Base-by-base conservation (phyloP, 805 yeast genomes). In the Saccharomyces kudriavzevii region DNA sequence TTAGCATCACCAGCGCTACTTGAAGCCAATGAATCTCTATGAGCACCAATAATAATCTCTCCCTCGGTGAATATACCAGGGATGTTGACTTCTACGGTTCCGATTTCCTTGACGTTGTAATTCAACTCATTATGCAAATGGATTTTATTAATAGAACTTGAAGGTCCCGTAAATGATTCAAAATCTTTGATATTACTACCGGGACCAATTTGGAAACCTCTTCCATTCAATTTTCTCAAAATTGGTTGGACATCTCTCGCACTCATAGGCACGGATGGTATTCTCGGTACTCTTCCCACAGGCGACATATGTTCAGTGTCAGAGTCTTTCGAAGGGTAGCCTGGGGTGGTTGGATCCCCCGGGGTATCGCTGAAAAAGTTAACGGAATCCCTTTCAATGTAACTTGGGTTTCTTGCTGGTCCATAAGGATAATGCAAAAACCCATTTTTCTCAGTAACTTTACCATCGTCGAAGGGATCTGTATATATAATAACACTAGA, bases 291-390 rank as follows among this genome's bases (percentile, higher is more conserved):
- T 28, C 70, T 71, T 5, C 69, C 71, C 20, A 65, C 60, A 0
- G 83, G 79, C 20, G 74, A 65, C 3, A 66, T 54, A 48, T 80
- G 62, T 54, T 70, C 75, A 40, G 72, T 68, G 45, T 73, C 64
- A 6, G 63, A 63, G 13, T 55, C 57, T 29, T 77, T 78, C 24
- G 87, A 79, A 1, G 88, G 77, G 70, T 80, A 81, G 2, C 88
- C 89, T 6, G 89, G 88, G 1, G 90, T 84, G 0, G 90, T 82
- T 35, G 91, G 91, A 63, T 85, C 92, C 11, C 91, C 91, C 0
- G 90, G 89, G 50, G 75, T 74, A 30, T 79, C 80, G 2, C 82
- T 77, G 53, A 82, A 73, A 56, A 73, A 81, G 55, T 76, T 81
- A 0, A 80, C 83, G 8, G 87, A 77, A 2, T 83, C 85, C 63